These are phyloP conservation scores for Sporothrix curviconia DNA, from an alignment of 2,329 filamentous ascomycete species.

Conservation along the genomic window DNA sequence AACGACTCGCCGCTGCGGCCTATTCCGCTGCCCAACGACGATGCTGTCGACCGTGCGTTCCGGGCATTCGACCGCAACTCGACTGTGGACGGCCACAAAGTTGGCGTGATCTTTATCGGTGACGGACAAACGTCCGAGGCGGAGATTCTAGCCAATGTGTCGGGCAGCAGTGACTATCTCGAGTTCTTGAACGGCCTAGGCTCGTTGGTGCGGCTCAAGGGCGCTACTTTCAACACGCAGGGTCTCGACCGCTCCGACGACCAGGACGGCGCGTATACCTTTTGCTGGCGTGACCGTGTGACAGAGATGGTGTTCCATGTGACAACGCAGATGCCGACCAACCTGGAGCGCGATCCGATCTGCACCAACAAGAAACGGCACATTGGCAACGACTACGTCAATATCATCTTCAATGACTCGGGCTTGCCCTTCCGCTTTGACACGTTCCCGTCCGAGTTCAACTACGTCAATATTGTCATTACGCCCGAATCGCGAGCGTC, in stretches of 20 bases:
- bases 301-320: conserved; percentile 95
- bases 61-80: conserved; percentile 78
- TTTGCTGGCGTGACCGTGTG: conserved; percentile 90
- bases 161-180: conserved; percentile 81
- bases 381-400: conserved; percentile 96
- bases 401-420: conserved; percentile 96
- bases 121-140: conserved; percentile 75
- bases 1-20: conserved; percentile 55
- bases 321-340: conserved; percentile 93
- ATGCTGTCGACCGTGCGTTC: conserved; percentile 66
- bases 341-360: conserved; percentile 66
- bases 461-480: conserved; percentile 95
- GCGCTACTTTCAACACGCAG: conserved; percentile 85
- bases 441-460: conserved; percentile 91
- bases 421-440: conserved; percentile 83
- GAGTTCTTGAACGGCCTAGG: conserved; percentile 78
- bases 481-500: conserved; percentile 75
- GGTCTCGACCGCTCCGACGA: conserved; percentile 75
- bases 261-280: conserved; percentile 78
- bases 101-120: conserved; percentile 88
- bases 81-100: conserved; percentile 90
- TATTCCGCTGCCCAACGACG: conserved; percentile 66
- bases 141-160: conserved; percentile 81
- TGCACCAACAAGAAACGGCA: conserved; percentile 86
- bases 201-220: conserved; percentile 71